Conservation (phyloP, 2,329 filamentous ascomycete genomes). For the Exophiala sp. region DNA sequence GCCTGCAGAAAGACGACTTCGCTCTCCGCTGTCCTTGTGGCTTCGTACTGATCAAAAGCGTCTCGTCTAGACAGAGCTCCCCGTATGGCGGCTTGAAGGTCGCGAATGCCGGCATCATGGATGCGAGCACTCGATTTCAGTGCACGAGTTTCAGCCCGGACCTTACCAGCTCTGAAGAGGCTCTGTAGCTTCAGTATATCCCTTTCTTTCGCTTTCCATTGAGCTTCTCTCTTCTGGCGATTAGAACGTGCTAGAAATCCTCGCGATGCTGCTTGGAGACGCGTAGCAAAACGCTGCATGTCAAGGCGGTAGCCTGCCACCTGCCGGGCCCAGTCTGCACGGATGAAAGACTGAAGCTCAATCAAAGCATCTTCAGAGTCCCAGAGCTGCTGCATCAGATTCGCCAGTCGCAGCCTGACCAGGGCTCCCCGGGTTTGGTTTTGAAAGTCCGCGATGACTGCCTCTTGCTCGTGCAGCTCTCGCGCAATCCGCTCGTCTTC, state of each 20-base stretch:
- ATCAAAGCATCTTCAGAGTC: conserved; percentile 70
- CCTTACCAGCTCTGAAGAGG: conserved; percentile 57
- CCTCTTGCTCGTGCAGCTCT: conserved; percentile 72
- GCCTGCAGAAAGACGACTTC: conserved; percentile 58
- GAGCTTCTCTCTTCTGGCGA: conserved; percentile 56
- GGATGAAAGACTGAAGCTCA: conserved; percentile 77
- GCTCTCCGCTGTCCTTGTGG: conserved; percentile 58
- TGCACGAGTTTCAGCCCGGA: conserved; percentile 40
- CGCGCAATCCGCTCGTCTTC: conserved; percentile 83
- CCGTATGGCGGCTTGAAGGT: conserved; percentile 53
- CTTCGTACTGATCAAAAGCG: conserved; percentile 50
- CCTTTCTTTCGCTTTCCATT: conserved; percentile 64
- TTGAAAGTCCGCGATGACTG: conserved; percentile 70
- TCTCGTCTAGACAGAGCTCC: conserved; percentile 41
- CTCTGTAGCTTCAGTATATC: conserved; percentile 77
- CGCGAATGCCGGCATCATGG: conserved; percentile 41
- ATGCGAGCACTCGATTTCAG: conserved; percentile 37
- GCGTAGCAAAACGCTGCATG: conserved; percentile 74
- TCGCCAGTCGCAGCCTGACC: conserved; percentile 67
- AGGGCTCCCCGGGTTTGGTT: conserved; percentile 78
- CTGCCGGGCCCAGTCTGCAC: conserved; percentile 81
- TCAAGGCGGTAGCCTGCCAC: conserved; percentile 72
- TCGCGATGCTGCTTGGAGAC: conserved; percentile 71
- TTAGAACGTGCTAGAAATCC: conserved; percentile 67
- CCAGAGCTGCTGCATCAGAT: conserved; percentile 85